Evolutionary conservation across 2,329 filamentous ascomycete species (phyloP).

Genomic region (Ceratocystis eucalypticola): DNA sequence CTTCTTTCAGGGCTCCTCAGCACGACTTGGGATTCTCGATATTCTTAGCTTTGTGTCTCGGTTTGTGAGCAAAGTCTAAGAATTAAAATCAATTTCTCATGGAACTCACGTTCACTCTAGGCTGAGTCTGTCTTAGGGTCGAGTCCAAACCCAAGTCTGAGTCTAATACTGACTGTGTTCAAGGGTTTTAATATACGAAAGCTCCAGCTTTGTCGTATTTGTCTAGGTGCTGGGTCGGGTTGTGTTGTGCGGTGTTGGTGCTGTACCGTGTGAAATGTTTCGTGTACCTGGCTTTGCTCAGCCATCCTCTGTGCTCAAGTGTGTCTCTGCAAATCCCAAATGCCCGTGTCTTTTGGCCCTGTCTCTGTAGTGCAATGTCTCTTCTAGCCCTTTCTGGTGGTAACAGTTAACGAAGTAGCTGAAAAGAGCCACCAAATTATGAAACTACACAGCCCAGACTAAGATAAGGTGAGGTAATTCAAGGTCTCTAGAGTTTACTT

Average conservation of each 20-base stretch:
- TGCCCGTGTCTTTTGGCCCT: background rate
- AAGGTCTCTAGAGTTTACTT: background rate
- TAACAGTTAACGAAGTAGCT: slow-evolving; percentile 2
- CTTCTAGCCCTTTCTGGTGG: background rate
- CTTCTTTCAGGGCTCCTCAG: background rate
- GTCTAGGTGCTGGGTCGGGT: too few species aligned
- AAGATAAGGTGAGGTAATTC: background rate
- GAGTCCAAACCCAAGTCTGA: background rate
- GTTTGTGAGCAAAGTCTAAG: background rate
- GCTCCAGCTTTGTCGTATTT: background rate
- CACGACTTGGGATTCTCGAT: background rate
- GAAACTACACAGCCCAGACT: background rate
- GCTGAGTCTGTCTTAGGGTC: background rate
- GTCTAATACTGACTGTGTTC: background rate
- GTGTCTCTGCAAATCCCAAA: background rate
- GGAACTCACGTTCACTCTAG: background rate
- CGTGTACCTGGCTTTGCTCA: slow-evolving; percentile 7
- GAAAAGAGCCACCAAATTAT: background rate
- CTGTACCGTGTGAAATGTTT: background rate
- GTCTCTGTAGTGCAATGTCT: background rate
- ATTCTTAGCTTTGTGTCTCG: background rate
- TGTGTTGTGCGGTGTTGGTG: too few species aligned
- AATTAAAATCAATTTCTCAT: background rate
- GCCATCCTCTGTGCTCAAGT: background rate
- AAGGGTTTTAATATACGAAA: background rate